Conservation (phyloP, 345 rosid species). For the Lagerstroemia speciosa region DNA sequence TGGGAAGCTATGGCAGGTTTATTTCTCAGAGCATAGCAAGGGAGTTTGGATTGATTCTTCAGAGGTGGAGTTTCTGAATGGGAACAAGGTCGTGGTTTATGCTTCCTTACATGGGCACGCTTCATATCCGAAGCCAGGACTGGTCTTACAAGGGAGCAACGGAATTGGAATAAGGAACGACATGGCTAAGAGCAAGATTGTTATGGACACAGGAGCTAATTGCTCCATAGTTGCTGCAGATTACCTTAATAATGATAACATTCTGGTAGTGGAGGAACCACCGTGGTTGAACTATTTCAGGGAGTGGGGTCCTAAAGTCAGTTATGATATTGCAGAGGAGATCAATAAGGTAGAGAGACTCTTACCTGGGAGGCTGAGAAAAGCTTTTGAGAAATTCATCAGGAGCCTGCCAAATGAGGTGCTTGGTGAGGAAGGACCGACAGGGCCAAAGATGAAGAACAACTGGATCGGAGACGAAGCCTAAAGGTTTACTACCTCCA, state of each 20-base stretch:
- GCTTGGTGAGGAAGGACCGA: conserved; percentile 20
- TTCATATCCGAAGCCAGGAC: conserved; percentile 10
- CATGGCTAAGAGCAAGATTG: conserved; percentile 13
- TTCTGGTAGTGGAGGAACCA: conserved; percentile 4
- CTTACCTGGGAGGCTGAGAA: conserved; percentile 12
- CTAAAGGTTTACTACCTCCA: not conserved
- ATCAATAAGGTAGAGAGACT: conserved; percentile 11
- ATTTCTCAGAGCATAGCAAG: conserved; percentile 11
- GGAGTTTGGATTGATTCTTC: conserved; percentile 14
- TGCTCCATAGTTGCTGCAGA: conserved; percentile 11
- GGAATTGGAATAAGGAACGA: conserved; percentile 16
- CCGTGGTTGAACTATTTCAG: conserved; percentile 14
- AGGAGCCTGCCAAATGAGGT: conserved; percentile 16
- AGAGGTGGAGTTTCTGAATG: conserved; percentile 15
- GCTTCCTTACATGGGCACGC: conserved; percentile 18
- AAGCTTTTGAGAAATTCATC: conserved; percentile 13
- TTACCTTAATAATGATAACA: not conserved
- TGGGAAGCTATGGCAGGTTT: conserved; percentile 16
- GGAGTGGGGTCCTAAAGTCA: conserved; percentile 19
- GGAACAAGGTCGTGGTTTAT: conserved; percentile 11
- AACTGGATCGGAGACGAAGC: conserved; percentile 19
- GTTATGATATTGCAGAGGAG: conserved; percentile 11
- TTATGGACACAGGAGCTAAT: conserved; percentile 13
- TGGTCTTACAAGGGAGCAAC: conserved; percentile 15
- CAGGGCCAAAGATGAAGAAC: conserved; percentile 16